Base-by-base conservation (phyloP, 768 basidiomycete species). In the Galerina sulciceps region DNA sequence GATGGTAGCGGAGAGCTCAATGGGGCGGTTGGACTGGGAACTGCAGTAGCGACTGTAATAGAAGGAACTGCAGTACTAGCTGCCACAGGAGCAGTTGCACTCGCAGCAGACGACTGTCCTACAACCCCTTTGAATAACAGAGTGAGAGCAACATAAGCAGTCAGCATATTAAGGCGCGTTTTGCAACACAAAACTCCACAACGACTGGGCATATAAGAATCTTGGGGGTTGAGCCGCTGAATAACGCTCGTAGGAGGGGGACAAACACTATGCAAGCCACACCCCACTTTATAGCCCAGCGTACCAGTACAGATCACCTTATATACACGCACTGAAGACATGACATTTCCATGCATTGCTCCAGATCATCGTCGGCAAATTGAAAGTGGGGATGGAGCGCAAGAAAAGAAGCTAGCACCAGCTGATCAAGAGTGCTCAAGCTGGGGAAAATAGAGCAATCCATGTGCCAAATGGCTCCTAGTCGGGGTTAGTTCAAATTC, bases 1-100 rank as follows among this genome's bases (percentile, higher is more conserved):
- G 89, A 85, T 14, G 91, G 89, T 38, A 93, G 68, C n/a, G 73
- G 58, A 17, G 80, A 72, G 38, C 75, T 74, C 34, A 85, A 72
- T 13, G 88, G 62, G 0, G 75, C 85, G 1, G 89, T 82, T 10
- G 90, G 83, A 57, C 82, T 87, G 4, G 93, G 85, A 0, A 85
- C 77, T 35, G 86, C 78, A 0, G 93, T 92, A 14, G 83, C 75
- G 36, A 86, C 68, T 1, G 83, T 79, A 48, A 81, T 67, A 14
- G 80, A 59, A 20, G 73, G 67, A 0, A 60, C 59, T 26, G 55
- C 55, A 22, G 66, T 65, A 42, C 57, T 58, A 18, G 55, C 50
- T 14, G 53, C 48, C 9, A 18, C 61, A 43, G 57, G 37, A 37
- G 62, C 61, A 14, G 64, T 62, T 15, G 64, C 45, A n/a, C 64